Percentiles rank a stretch among this genome's conserved stretches.
Evolutionary conservation across 176 grass and related monocot species (phyloP).

Genomic region (Musa schizocarpa): DNA sequence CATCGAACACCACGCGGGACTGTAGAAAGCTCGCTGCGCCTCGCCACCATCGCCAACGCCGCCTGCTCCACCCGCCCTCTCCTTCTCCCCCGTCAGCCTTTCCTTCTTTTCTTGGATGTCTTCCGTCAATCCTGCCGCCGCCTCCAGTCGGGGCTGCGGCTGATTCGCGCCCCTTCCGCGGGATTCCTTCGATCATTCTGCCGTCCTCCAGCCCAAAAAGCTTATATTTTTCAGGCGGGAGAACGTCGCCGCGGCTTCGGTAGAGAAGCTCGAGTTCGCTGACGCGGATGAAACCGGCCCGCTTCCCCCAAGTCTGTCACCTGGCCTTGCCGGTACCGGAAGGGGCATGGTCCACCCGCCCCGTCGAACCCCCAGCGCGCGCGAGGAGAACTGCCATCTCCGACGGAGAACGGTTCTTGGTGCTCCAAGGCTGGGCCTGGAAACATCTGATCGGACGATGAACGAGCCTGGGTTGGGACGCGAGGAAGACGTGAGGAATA

Average conservation of each 20-base stretch:
- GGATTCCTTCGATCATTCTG: background rate
- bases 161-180: background rate
- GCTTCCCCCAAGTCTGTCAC: constrained; percentile 4
- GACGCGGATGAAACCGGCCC: background rate
- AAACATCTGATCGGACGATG: background rate
- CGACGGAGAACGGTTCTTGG: constrained; percentile 14
- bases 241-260: constrained; percentile 2
- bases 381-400: constrained; percentile 51
- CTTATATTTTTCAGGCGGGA: constrained; percentile 23
- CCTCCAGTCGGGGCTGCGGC: background rate
- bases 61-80: background rate
- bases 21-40: background rate
- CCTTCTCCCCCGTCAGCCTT: constrained; percentile 10
- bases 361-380: background rate
- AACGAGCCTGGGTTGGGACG: constrained; percentile 22
- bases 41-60: background rate
- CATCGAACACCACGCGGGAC: background rate
- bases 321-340: constrained; percentile 37
- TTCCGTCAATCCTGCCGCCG: background rate
- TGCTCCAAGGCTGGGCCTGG: background rate
- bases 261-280: constrained; percentile 5
- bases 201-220: background rate
- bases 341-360: constrained; percentile 38
- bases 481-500: constrained; percentile 49
- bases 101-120: constrained; percentile 24